Evolutionary conservation across 176 grass and related monocot species (phyloP).

Genomic region (Bothriochloa decipiens): DNA sequence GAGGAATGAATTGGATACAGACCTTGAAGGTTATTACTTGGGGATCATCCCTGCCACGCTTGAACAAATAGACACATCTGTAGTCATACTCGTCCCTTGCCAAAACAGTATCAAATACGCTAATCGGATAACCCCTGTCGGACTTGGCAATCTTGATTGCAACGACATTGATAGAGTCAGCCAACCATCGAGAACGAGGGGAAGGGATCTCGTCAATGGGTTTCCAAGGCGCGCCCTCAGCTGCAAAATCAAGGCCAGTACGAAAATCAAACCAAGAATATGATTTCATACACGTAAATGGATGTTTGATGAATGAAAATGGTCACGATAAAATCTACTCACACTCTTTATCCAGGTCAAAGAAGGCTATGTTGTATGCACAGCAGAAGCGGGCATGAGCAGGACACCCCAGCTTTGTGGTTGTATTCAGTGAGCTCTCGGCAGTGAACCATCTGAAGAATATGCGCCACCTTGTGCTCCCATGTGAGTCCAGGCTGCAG

Average conservation of each 20-base stretch:
- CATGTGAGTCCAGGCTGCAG: background rate
- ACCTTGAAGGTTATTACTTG: background rate
- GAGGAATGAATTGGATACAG: background rate
- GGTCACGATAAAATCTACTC: background rate
- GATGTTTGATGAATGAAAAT: background rate
- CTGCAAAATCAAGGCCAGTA: background rate
- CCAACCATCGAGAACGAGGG: background rate
- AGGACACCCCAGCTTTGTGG: background rate
- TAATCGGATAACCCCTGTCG: background rate
- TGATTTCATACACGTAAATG: background rate
- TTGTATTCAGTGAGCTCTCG: background rate
- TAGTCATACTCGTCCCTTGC: conserved; percentile 19
- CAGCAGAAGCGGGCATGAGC: background rate
- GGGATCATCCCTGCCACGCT: background rate
- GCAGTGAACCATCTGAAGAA: background rate
- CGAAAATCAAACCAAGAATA: background rate
- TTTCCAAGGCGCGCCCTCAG: background rate
- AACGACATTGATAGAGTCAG: background rate
- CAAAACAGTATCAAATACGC: background rate
- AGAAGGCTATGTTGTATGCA: background rate
- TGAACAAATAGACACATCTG: conserved; percentile 10
- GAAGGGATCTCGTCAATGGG: background rate
- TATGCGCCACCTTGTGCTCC: background rate
- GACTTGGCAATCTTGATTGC: conserved; percentile 6
- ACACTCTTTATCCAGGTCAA: background rate